phyloP scores from a whole-genome alignment of 2,329 filamentous ascomycete genomes.

The Daldinia eschscholtzii region DNA sequence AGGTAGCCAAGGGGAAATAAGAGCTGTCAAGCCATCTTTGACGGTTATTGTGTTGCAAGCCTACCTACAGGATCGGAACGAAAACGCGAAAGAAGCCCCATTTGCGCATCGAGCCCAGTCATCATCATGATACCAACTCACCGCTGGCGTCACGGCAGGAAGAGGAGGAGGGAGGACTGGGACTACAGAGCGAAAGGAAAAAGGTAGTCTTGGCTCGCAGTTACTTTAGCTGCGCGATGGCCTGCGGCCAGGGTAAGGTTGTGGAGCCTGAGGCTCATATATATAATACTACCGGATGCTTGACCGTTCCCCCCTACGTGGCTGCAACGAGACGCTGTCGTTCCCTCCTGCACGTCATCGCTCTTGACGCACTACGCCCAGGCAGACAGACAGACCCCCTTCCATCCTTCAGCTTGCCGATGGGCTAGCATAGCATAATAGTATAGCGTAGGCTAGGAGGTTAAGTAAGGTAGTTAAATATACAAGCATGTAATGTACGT shows the following conservation, averaged over 20 bases:
- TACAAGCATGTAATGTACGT: not conserved
- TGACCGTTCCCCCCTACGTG: conserved; percentile 8
- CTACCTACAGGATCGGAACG: conserved; percentile 45
- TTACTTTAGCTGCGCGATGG: not conserved
- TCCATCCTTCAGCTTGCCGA: not conserved
- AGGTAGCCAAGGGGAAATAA: conserved; percentile 4
- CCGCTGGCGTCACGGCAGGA: conserved; percentile 5
- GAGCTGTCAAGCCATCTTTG: conserved; percentile 7
- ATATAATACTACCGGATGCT: conserved; percentile 34
- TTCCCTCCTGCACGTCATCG: conserved; percentile 16
- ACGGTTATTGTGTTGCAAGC: conserved; percentile 37
- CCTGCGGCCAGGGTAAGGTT: conserved; percentile 18
- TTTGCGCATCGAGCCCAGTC: conserved; percentile 4
- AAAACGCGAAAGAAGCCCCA: conserved; percentile 32
- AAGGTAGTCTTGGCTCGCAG: conserved; percentile 6
- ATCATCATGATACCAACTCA: not conserved
- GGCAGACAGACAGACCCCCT: too few relatives aligned
- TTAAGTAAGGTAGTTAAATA: not conserved
- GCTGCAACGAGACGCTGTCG: conserved; percentile 19
- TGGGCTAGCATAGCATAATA: conserved; percentile 7
- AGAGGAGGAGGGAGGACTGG: not conserved
- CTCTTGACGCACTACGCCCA: conserved; percentile 9
- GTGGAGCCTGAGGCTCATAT: conserved; percentile 37
- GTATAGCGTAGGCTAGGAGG: not conserved
- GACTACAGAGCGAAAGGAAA: not conserved